Conservation (phyloP, 768 basidiomycete genomes). For the Wakefieldia striispora region DNA sequence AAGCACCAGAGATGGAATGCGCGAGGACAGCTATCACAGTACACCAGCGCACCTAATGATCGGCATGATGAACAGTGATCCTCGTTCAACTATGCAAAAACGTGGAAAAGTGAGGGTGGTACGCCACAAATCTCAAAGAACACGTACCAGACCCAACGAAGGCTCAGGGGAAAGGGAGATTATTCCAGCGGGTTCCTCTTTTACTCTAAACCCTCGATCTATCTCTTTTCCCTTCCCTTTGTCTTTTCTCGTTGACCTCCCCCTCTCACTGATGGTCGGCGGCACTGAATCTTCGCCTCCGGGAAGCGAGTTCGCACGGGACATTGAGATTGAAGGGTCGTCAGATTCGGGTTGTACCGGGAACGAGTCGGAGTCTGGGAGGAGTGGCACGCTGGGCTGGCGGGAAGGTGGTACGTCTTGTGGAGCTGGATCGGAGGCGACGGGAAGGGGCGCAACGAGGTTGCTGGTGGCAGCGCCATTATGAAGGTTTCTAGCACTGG, state of each 20-base stretch:
- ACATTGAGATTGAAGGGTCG: constrained; percentile 49
- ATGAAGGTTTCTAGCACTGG: constrained; percentile 65
- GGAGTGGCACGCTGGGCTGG: constrained; percentile 37
- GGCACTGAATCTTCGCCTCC: constrained; percentile 27
- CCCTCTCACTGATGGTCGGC: constrained; percentile 24
- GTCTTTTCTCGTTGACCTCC: constrained; percentile 33
- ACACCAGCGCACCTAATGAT: constrained; percentile 81
- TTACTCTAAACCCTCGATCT: constrained; percentile 38
- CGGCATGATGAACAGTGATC: constrained; percentile 86
- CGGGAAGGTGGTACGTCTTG: constrained; percentile 39
- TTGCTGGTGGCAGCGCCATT: constrained; percentile 38
- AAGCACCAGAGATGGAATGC: constrained; percentile 97
- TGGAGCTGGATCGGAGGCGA: constrained; percentile 36
- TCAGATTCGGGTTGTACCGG: constrained; percentile 56
- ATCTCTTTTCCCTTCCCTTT: constrained; percentile 50
- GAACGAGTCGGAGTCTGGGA: constrained; percentile 52
- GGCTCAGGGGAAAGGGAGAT: constrained; percentile 38
- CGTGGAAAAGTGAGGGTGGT: constrained; percentile 15
- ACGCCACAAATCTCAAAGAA: constrained; percentile 5
- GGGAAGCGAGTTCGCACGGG: constrained; percentile 59
- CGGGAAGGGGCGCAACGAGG: constrained; percentile 21
- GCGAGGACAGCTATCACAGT: constrained; percentile 95
- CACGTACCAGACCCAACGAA: constrained; percentile 37
- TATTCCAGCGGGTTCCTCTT: constrained; percentile 42
- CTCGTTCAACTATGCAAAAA: constrained; percentile 53